phyloP scores from a whole-genome alignment of 129 eudicot species.

The Helianthus tuberosus region DNA sequence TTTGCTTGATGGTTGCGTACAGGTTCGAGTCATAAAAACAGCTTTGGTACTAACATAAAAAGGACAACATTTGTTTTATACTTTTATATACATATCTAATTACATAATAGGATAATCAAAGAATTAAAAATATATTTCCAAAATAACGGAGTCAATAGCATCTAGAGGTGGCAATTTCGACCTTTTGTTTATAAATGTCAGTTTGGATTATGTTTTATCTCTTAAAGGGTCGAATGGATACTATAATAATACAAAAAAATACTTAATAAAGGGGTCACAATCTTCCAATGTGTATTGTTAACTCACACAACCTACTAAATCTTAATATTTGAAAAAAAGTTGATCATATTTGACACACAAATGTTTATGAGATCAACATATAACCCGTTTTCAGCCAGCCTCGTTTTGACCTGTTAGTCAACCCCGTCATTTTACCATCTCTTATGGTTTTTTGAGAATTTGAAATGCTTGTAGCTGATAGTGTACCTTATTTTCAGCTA shows the following conservation, averaged over 20 bases:
- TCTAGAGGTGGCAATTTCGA: neutral
- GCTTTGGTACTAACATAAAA: no score
- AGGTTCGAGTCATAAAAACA: neutral
- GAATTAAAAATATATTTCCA: neutral
- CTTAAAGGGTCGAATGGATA: neutral
- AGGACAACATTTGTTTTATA: neutral
- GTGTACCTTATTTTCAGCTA: constrained; percentile 87
- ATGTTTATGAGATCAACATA: neutral
- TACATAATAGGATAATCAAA: neutral
- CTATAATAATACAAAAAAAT: neutral
- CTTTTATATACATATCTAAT: neutral
- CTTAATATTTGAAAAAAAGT: neutral
- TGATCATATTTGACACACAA: neutral
- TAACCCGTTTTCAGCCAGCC: neutral
- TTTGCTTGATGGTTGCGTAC: neutral
- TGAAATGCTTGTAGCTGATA: neutral
- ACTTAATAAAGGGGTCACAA: neutral
- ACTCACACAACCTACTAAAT: neutral
- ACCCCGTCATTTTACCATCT: neutral
- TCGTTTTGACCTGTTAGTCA: neutral
- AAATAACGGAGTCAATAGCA: neutral
- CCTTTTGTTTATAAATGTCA: neutral
- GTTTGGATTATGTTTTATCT: neutral
- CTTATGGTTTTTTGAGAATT: neutral
- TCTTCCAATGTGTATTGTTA: neutral